Evolutionary conservation across 2,329 filamentous ascomycete species (phyloP), one percentile per base, ranked within the genome.

Genomic region (Ciborinia camelliae): DNA sequence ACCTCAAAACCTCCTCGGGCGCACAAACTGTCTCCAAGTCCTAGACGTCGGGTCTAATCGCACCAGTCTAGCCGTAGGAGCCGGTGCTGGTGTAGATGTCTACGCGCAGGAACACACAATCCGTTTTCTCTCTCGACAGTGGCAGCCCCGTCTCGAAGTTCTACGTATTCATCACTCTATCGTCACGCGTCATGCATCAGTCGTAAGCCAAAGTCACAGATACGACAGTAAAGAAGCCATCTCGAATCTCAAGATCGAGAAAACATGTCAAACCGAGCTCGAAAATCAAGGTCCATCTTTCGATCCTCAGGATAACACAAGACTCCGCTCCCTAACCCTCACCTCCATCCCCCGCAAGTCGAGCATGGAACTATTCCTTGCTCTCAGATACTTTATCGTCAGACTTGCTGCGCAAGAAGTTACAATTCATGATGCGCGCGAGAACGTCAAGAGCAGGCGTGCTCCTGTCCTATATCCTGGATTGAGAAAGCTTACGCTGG

Each of bases 81-180:
- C 28, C 4, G 28, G 14, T 1, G 15, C 32, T 3, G 2, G n/a
- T 15, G 12, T 52, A 8, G 35, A 45, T 9, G 18, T 30, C 23
- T 37, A 39, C 47, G 3, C 28, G 5, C 62, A 64, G 12, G 45
- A 51, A 61, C 26, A 61, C 6, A 53, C n/a, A 15, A n/a, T 37
- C 9, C 18, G 8, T 3, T 41, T 54, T 9, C 53, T 65, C 6
- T 45, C 23, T 10, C 64, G 45, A 7, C 14, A 47, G 9, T 47
- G 28, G 15, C 51, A 39, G 28, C 48, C 61, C 32, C 84, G 84
- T 67, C 75, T 88, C 5, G 80, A 81, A 39, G 76, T 76, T 1
- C 74, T 88, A 1, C 80, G 81, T 15, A 76, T 86, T 7, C 86
- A 88, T 60, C 86, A 88, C 71, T 87, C 85, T 0, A 68, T 87